A percentile compares a stretch with the other conserved stretches of the same genome.
These are phyloP conservation scores for Aspergillus baeticus DNA, from an alignment of 495 filamentous ascomycete species.

Conservation along the genomic window DNA sequence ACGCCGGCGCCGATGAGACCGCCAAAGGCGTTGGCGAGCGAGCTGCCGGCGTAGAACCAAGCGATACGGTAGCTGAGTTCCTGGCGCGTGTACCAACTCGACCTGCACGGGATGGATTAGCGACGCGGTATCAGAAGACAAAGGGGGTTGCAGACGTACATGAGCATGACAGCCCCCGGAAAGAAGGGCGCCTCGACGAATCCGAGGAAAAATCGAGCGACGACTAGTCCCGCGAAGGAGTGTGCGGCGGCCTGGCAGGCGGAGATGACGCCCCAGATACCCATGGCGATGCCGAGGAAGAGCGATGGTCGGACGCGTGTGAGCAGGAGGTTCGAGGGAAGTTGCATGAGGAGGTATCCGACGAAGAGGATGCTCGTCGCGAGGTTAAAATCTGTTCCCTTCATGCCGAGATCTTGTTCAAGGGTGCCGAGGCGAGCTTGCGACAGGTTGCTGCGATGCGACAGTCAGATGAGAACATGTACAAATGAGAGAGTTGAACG, in stretches of 20 bases:
- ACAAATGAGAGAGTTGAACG: no score
- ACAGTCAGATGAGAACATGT: no score
- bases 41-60: conserved; percentile 62
- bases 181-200: conserved; percentile 56
- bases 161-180: conserved; percentile 41
- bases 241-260: conserved; percentile 56
- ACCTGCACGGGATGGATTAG: conserved; percentile 20
- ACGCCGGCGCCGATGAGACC: conserved; percentile 60
- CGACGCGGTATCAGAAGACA: background rate
- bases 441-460: conserved; percentile 26
- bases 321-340: conserved; percentile 62
- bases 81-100: conserved; percentile 52
- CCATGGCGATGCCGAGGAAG: conserved; percentile 31
- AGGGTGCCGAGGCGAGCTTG: conserved; percentile 44
- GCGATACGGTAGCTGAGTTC: conserved; percentile 50
- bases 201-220: conserved; percentile 67
- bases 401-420: conserved; percentile 45
- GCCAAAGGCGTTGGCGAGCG: conserved; percentile 63
- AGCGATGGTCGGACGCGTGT: conserved; percentile 41
- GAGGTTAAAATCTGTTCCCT: conserved; percentile 52
- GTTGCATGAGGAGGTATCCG: conserved; percentile 58
- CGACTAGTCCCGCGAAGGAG: conserved; percentile 59
- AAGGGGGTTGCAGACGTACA: conserved; percentile 19
- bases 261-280: conserved; percentile 59
- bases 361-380: conserved; percentile 68